Percentiles rank a stretch among this genome's conserved stretches.
Evolutionary conservation across 169 alveolate species (phyloP).

Genomic region (Plasmodium ovale): DNA sequence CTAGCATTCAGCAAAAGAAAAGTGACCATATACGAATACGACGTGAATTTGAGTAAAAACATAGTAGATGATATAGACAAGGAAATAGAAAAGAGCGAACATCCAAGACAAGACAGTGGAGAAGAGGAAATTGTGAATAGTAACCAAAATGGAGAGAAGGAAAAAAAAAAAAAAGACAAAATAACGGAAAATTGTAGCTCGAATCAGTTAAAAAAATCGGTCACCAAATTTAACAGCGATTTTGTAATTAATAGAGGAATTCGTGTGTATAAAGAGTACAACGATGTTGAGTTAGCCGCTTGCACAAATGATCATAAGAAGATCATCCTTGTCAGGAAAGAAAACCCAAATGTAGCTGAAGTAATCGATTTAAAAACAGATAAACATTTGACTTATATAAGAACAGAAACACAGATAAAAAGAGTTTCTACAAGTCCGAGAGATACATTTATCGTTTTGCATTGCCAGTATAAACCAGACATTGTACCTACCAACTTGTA

Average conservation of each 20-base stretch:
- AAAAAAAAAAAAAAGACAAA: not conserved
- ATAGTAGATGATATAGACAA: constrained; percentile 48
- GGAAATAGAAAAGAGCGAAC: constrained; percentile 28
- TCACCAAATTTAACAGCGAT: constrained; percentile 42
- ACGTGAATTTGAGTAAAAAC: constrained; percentile 23
- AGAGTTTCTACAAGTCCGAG: constrained; percentile 42
- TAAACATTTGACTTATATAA: constrained; percentile 14
- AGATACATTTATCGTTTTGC: constrained; percentile 41
- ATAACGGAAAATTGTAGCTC: not conserved
- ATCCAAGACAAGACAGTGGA: not conserved
- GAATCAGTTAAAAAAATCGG: constrained; percentile 8
- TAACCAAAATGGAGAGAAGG: not conserved
- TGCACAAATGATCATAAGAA: constrained; percentile 67
- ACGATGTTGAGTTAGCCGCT: constrained; percentile 53
- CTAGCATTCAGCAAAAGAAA: constrained; percentile 55
- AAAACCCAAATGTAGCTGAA: constrained; percentile 44
- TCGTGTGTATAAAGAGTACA: constrained; percentile 32
- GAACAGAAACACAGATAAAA: constrained; percentile 58
- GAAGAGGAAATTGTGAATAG: not conserved
- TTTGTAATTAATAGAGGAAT: constrained; percentile 55
- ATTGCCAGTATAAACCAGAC: constrained; percentile 70
- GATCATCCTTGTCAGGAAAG: constrained; percentile 41
- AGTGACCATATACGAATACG: constrained; percentile 52
- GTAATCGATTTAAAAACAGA: constrained; percentile 29
- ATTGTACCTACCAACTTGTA: constrained; percentile 19